phyloP scores from a whole-genome alignment of 495 filamentous ascomycete species.

The Hypomontagnella submonticulosa region DNA sequence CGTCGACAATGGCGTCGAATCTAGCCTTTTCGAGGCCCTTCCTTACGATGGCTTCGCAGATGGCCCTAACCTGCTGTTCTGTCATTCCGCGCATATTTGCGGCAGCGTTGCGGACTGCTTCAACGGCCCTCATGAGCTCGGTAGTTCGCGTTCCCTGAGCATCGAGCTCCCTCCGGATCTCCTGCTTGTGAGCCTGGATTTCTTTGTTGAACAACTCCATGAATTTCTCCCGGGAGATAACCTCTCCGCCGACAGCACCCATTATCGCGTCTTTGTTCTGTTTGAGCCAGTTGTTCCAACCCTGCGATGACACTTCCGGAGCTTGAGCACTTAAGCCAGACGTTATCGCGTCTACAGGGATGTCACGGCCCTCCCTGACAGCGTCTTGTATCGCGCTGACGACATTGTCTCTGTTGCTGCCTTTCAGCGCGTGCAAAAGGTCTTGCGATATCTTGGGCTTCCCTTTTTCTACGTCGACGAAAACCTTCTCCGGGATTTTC shows the following conservation, averaged over 20 bases:
- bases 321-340: slow-evolving; percentile 37
- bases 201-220: slow-evolving; percentile 34
- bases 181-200: slow-evolving; percentile 34
- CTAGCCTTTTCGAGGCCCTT: slow-evolving; percentile 50
- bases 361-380: slow-evolving; percentile 6
- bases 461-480: slow-evolving; percentile 55
- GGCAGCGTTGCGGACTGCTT: slow-evolving; percentile 12
- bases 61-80: slow-evolving; percentile 44
- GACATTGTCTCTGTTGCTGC: slow-evolving; percentile 47
- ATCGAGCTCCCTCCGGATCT: slow-evolving; percentile 42
- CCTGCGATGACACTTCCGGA: background rate
- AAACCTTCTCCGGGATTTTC: slow-evolving; percentile 52
- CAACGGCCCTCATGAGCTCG: slow-evolving; percentile 12
- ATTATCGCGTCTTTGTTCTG: slow-evolving; percentile 50
- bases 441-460: slow-evolving; percentile 59
- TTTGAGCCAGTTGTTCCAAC: slow-evolving; percentile 52
- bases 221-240: slow-evolving; percentile 50
- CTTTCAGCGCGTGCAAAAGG: slow-evolving; percentile 65
- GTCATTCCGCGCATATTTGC: slow-evolving; percentile 3
- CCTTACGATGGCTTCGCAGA: slow-evolving; percentile 43
- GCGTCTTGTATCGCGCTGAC: slow-evolving; percentile 47
- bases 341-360: slow-evolving; percentile 49
- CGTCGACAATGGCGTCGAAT: slow-evolving; percentile 48
- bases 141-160: slow-evolving; percentile 38
- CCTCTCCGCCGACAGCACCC: slow-evolving; percentile 32